Evolutionary conservation across 1,284 basidiomycete genomes (phyloP).

Genomic region (Boletus mariae): DNA sequence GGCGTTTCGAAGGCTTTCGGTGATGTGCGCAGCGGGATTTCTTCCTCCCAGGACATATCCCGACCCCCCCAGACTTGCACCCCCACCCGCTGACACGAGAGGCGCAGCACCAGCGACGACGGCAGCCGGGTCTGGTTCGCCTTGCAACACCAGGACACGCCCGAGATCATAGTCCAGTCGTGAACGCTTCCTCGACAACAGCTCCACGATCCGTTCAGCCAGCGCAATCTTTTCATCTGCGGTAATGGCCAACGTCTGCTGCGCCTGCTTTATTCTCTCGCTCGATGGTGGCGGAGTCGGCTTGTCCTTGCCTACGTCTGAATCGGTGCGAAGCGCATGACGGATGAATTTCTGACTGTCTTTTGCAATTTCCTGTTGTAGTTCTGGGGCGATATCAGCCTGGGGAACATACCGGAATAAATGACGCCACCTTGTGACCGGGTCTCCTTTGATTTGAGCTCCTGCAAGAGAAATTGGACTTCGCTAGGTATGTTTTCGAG

Average conservation of each 20-base stretch:
- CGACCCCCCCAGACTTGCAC: conserved; percentile 18
- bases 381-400: conserved; percentile 35
- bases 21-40: conserved; percentile 45
- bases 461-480: conserved; percentile 65
- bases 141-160: conserved; percentile 52
- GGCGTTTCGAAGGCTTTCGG: conserved; percentile 45
- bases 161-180: conserved; percentile 55
- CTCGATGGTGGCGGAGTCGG: conserved; percentile 30
- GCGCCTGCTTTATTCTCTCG: conserved; percentile 30
- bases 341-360: conserved; percentile 53
- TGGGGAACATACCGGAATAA: background rate
- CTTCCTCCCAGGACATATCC: conserved; percentile 34
- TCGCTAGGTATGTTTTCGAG: conserved; percentile 76
- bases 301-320: conserved; percentile 25
- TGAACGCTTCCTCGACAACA: conserved; percentile 50
- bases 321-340: conserved; percentile 40
- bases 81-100: conserved; percentile 18
- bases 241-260: conserved; percentile 36
- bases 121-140: conserved; percentile 42
- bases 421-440: conserved; percentile 43
- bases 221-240: conserved; percentile 53
- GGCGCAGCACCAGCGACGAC: conserved; percentile 23
- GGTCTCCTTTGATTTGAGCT: conserved; percentile 62
- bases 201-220: conserved; percentile 49
- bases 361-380: conserved; percentile 52